Conservation (phyloP, 176 grass and related monocot genomes). For the Tuctoria greenei region DNA sequence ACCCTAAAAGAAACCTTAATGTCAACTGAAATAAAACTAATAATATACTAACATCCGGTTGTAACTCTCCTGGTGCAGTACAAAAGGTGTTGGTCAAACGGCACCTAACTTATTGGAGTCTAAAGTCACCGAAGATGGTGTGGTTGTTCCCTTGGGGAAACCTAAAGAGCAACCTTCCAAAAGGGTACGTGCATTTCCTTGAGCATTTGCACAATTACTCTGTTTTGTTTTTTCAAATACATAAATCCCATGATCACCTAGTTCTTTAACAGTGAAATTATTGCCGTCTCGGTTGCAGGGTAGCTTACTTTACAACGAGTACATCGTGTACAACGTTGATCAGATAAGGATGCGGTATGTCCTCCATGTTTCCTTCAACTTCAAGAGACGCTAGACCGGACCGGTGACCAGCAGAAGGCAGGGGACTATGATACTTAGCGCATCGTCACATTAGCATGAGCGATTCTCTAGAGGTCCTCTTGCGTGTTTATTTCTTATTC, state of each 20-base stretch:
- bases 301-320: conserved; percentile 89
- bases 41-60: conserved; percentile 27
- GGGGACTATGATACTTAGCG: background rate
- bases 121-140: conserved; percentile 55
- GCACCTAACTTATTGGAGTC: conserved; percentile 51
- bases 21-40: background rate
- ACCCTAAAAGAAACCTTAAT: too few species aligned
- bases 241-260: background rate
- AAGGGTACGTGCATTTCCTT: conserved; percentile 31
- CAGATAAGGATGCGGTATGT: conserved; percentile 92
- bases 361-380: conserved; percentile 76
- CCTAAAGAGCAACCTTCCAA: conserved; percentile 60
- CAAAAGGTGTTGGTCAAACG: conserved; percentile 75
- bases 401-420: background rate
- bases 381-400: conserved; percentile 39
- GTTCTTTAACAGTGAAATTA: too few species aligned
- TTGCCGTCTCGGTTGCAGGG: conserved; percentile 53
- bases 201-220: background rate
- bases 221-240: background rate
- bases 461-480: background rate
- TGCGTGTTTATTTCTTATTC: conserved; percentile 4
- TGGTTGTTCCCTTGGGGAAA: conserved; percentile 74
- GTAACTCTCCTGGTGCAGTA: conserved; percentile 53
- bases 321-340: conserved; percentile 86
- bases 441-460: background rate